Percentiles rank a stretch among this genome's conserved stretches.
phyloP scores from a whole-genome alignment of 306 rosid species.

The Begonia fuchsioides region DNA sequence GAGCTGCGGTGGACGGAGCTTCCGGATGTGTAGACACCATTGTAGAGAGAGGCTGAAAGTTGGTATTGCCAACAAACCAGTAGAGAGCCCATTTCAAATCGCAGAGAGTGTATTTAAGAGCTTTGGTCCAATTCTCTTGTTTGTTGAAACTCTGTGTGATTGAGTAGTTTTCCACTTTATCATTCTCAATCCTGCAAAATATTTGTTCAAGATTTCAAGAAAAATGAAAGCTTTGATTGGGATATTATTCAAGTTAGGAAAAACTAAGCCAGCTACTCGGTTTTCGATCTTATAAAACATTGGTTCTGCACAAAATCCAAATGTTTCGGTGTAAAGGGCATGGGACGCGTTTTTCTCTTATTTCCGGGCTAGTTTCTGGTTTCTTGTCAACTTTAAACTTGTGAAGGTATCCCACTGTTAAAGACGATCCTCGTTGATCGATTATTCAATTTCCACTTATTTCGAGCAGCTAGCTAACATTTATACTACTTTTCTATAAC shows the following conservation, averaged over 20 bases:
- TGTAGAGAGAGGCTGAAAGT: constrained; percentile 78
- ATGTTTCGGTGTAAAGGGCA: too few relatives aligned
- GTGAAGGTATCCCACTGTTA: too few relatives aligned
- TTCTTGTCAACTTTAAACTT: too few relatives aligned
- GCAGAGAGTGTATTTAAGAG: constrained; percentile 94
- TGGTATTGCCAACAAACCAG: constrained; percentile 93
- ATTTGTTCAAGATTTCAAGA: background rate
- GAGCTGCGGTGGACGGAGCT: constrained; percentile 45
- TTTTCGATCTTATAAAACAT: too few relatives aligned
- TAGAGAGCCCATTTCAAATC: constrained; percentile 94
- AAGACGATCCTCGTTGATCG: too few relatives aligned
- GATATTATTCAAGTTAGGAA: too few relatives aligned
- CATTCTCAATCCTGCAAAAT: constrained; percentile 72
- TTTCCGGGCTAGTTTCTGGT: too few relatives aligned
- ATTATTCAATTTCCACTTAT: too few relatives aligned
- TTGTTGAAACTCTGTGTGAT: constrained; percentile 94
- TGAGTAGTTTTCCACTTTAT: constrained; percentile 81
- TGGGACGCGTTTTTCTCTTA: too few relatives aligned
- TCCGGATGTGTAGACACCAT: constrained; percentile 51
- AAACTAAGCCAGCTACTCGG: too few relatives aligned
- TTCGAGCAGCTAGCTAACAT: background rate
- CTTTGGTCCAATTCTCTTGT: constrained; percentile 95
- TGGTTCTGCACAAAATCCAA: too few relatives aligned
- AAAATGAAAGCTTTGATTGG: too few relatives aligned
- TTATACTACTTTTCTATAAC: background rate